These are phyloP conservation scores for Pestalotiopsis sp. DNA, from an alignment of 2,329 filamentous ascomycete genomes.

Conservation along the genomic window DNA sequence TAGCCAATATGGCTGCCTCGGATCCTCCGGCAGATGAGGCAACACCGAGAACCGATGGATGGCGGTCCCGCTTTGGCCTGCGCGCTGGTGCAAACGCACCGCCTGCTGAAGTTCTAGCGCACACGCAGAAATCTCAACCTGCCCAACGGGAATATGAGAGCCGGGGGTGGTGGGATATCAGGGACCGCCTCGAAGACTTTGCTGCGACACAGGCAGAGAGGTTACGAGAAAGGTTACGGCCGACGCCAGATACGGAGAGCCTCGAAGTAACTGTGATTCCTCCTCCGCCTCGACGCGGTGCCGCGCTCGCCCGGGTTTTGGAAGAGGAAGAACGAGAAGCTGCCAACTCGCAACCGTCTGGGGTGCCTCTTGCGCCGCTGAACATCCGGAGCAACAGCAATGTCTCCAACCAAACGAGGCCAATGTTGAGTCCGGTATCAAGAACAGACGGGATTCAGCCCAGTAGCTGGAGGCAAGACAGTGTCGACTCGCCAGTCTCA, in stretches of 20 bases:
- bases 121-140: constrained; percentile 28
- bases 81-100: constrained; percentile 25
- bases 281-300: constrained; percentile 60
- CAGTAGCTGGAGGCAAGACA: constrained; percentile 17
- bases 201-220: constrained; percentile 63
- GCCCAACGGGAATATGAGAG: constrained; percentile 28
- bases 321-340: constrained; percentile 49
- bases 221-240: constrained; percentile 57
- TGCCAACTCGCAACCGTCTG: constrained; percentile 3
- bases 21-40: not conserved
- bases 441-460: constrained; percentile 19
- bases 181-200: constrained; percentile 61
- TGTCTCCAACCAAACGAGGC: constrained; percentile 17
- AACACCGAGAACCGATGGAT: constrained; percentile 17
- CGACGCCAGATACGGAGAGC: constrained; percentile 55
- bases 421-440: constrained; percentile 18
- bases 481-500: constrained; percentile 15
- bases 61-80: constrained; percentile 27
- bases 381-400: constrained; percentile 18
- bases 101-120: constrained; percentile 34
- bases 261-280: constrained; percentile 64
- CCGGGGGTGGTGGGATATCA: constrained; percentile 55
- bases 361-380: constrained; percentile 16
- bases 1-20: not conserved
- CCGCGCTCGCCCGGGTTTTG: constrained; percentile 57